Base-by-base conservation (phyloP, 129 eudicot genomes). In the Smallanthus sonchifolius region DNA sequence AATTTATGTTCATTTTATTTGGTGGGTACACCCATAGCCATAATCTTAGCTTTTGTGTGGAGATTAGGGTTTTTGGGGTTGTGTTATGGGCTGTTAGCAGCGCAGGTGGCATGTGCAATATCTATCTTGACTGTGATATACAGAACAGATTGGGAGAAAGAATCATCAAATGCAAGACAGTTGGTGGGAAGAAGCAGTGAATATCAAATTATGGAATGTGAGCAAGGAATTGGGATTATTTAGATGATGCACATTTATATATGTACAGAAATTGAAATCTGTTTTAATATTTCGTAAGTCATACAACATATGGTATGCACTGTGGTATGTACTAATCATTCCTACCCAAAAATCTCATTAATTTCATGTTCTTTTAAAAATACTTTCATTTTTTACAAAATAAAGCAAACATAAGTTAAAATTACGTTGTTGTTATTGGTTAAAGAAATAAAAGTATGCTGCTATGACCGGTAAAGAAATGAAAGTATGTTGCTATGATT, bases 21-120 rank as follows among this genome's bases (percentile, higher is more conserved):
- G 83, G 89, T 95, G 74, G 99, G 99, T 24, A 80, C 93, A 66
- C 97, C 99, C 19, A 87, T 95, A 45, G 99, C 99, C 39, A 79
- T 91, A 43, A 77, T 74, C 57, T 81, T 91, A 82, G 96, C 88
- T 24, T 95, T 91, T 70, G 77, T 78, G 51, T 84, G 92, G 84
- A 71, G 81, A 65, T 75, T 88, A 32, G 90, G 82, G 47, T 95
- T 86, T 75, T 61, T 79, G 78, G 99, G 99, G 61, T 89, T 95
- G 61, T 95, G 97, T 73, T 95, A 91, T 79, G 99, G 99, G 56
- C 97, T 95, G 79, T 76, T 95, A 77, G 99, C 94, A 14, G 99
- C 99, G 52, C 99, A 95, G 82, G 54, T 88, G 69, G 84, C 90
- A 17, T 95, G 99, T 79, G 82, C 84, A 32, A 62, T 95, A 35